phyloP scores from a whole-genome alignment of 345 rosid genomes.

The Anacardium occidentale region DNA sequence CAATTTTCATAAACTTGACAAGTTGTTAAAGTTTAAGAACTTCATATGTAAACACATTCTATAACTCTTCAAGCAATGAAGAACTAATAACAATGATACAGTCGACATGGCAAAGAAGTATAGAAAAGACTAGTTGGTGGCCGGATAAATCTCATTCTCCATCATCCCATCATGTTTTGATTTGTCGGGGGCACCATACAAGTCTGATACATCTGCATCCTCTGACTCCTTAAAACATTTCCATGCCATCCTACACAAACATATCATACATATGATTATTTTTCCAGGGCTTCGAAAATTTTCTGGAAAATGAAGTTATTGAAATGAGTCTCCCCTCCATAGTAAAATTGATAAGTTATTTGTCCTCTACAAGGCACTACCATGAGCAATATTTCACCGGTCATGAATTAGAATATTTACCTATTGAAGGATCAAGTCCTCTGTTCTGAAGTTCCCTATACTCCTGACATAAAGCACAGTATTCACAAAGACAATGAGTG shows the following conservation, averaged over 20 bases:
- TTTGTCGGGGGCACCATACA: slow-evolving; percentile 19
- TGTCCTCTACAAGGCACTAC: neutral
- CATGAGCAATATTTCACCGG: neutral
- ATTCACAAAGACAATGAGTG: slow-evolving; percentile 19
- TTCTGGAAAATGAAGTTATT: neutral
- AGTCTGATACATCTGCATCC: slow-evolving; percentile 11
- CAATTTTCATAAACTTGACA: neutral
- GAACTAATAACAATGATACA: neutral
- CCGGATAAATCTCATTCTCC: neutral
- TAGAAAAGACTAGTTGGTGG: neutral
- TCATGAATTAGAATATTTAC: neutral
- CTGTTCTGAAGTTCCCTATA: slow-evolving; percentile 21
- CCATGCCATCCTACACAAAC: slow-evolving; percentile 19
- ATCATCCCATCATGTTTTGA: slow-evolving; percentile 22
- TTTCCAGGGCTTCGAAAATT: neutral
- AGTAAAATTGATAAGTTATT: too few relatives aligned
- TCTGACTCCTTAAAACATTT: slow-evolving; percentile 4
- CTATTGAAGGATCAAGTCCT: slow-evolving; percentile 24
- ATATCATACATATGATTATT: neutral
- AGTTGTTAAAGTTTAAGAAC: too few relatives aligned
- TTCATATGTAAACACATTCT: neutral
- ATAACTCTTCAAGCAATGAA: neutral
- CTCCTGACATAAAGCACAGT: slow-evolving; percentile 22
- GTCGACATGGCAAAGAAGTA: neutral
- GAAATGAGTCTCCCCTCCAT: neutral